Conservation (phyloP, 2,329 filamentous ascomycete genomes). For the Exophiala sp. region DNA sequence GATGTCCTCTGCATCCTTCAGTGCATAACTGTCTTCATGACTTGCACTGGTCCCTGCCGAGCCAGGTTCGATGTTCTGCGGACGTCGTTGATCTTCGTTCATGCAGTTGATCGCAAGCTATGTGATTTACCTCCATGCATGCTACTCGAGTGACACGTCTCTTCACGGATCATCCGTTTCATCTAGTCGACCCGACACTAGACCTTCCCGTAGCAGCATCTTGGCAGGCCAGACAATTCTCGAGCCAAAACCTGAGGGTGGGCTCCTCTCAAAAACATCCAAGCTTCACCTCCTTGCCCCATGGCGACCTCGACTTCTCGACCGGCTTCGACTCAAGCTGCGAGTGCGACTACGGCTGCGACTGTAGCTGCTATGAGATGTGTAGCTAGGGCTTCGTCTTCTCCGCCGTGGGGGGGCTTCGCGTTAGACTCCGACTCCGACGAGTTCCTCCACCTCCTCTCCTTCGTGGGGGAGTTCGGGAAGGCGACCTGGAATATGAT, state of each 20-base stretch:
- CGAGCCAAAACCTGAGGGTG: neutral
- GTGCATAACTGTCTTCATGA: too few relatives aligned
- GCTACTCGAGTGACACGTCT: neutral
- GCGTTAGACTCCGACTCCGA: conserved; percentile 33
- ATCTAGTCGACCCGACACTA: neutral
- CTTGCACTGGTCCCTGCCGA: too few relatives aligned
- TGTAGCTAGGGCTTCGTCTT: conserved; percentile 57
- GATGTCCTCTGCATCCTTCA: too few relatives aligned
- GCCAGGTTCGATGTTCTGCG: too few relatives aligned
- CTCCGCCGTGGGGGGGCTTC: conserved; percentile 40
- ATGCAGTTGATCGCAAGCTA: too few relatives aligned
- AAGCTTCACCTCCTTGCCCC: conserved; percentile 29
- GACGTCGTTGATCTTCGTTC: too few relatives aligned
- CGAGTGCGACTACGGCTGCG: conserved; percentile 43
- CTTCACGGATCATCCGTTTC: neutral
- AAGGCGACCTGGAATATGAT: conserved; percentile 36
- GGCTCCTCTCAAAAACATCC: neutral
- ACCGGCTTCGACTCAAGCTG: conserved; percentile 49
- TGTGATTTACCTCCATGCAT: too few relatives aligned
- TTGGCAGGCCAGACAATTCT: neutral
- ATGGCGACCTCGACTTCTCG: conserved; percentile 44
- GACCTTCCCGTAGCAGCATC: neutral
- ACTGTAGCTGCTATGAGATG: conserved; percentile 53
- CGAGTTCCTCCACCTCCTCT: conserved; percentile 34
- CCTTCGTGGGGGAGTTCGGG: conserved; percentile 39